phyloP scores from a whole-genome alignment of 192 early-diverging fungal species.

The Backusella sp. region DNA sequence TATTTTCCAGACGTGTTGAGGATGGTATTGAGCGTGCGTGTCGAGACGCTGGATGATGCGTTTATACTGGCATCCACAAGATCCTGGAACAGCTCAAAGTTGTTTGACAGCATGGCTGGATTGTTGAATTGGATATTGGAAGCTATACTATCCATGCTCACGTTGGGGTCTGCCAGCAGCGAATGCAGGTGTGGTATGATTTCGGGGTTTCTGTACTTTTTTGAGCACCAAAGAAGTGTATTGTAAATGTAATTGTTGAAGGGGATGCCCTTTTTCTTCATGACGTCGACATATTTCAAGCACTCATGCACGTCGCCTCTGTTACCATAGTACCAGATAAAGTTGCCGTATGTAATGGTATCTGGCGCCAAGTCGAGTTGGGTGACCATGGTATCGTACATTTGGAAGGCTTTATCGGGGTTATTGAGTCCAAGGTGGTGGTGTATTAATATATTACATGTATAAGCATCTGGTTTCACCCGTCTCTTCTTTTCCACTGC shows the following conservation, averaged over 20 bases:
- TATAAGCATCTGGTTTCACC: slow-evolving; percentile 11
- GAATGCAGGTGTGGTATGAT: not conserved
- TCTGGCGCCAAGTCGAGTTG: not conserved
- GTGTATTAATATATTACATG: slow-evolving; percentile 24
- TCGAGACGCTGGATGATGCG: not conserved
- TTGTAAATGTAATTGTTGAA: slow-evolving; percentile 17
- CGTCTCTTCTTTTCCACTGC: not conserved
- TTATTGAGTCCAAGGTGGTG: slow-evolving; percentile 3
- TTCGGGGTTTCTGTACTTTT: slow-evolving; percentile 5
- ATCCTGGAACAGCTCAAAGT: slow-evolving; percentile 4
- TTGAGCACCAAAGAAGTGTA: not conserved
- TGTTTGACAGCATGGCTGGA: not conserved
- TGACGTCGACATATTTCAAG: slow-evolving; percentile 20
- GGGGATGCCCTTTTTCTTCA: slow-evolving; percentile 15
- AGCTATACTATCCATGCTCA: not conserved
- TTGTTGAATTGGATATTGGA: slow-evolving; percentile 9
- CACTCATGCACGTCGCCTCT: slow-evolving; percentile 5
- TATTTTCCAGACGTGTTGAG: slow-evolving; percentile 16
- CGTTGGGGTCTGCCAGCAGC: slow-evolving; percentile 1
- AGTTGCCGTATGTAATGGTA: slow-evolving; percentile 21
- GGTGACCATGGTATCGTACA: slow-evolving; percentile 11
- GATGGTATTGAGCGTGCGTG: slow-evolving; percentile 15
- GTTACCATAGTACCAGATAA: slow-evolving; percentile 17
- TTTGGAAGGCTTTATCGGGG: slow-evolving; percentile 4
- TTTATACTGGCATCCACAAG: not conserved